Evolutionary conservation across 2,329 filamentous ascomycete genomes (phyloP).

Genomic region (Fusarium mangiferae): DNA sequence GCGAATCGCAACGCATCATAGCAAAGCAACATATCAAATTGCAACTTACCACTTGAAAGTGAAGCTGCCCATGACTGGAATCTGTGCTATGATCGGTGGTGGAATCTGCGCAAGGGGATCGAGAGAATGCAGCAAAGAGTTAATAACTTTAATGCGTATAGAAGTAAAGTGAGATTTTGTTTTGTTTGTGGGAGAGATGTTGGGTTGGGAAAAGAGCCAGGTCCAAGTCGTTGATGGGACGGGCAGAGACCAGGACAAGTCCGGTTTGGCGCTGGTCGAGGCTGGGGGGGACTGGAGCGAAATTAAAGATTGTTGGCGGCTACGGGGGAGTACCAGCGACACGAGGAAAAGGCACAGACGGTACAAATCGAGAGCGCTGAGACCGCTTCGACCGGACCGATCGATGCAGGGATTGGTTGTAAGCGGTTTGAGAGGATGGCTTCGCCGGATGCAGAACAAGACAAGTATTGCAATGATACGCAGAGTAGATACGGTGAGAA

Average conservation of each 20-base stretch:
- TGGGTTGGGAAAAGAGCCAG: conserved; percentile 37
- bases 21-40: conserved; percentile 1
- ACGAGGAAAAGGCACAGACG: conserved; percentile 30
- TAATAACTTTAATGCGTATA: conserved; percentile 28
- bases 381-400: conserved; percentile 30
- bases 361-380: conserved; percentile 27
- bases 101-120: conserved; percentile 21
- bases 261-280: conserved; percentile 40
- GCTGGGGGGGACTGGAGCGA: conserved; percentile 41
- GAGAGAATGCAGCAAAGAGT: conserved; percentile 21
- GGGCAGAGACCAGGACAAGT: conserved; percentile 34
- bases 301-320: conserved; percentile 43
- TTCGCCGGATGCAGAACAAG: conserved; percentile 34
- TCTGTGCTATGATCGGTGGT: conserved; percentile 28
- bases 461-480: conserved; percentile 24
- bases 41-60: conserved; percentile 74
- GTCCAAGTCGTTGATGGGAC: conserved; percentile 30
- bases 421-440: conserved; percentile 31
- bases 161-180: conserved; percentile 32
- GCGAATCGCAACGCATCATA: conserved; percentile 11
- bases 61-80: conserved; percentile 70
- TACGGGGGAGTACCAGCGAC: conserved; percentile 29
- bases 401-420: conserved; percentile 33
- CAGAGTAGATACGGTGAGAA: conserved; percentile 28
- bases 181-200: conserved; percentile 38